Percentiles rank a stretch among this genome's conserved stretches.
Evolutionary conservation across 78 protist genomes (phyloP).

Genomic region (Emiliania huxleyi): DNA sequence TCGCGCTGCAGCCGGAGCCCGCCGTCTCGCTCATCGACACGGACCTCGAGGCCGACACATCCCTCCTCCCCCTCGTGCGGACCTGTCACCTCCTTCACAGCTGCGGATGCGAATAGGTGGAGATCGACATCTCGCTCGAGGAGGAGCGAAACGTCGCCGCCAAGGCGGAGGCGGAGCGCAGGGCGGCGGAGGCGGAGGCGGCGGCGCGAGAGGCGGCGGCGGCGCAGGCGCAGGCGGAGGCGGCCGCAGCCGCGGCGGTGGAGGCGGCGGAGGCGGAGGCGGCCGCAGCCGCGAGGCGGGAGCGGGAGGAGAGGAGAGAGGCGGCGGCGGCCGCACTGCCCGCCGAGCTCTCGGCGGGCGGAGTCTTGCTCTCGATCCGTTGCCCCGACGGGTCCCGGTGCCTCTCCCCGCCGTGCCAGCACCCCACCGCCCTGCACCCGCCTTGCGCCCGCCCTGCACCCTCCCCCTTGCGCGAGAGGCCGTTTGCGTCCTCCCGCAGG

Average conservation of each 20-base stretch:
- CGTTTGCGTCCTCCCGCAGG: no score
- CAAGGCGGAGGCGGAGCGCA: background rate
- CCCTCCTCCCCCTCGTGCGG: no score
- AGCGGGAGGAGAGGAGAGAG: background rate
- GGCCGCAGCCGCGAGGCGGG: background rate
- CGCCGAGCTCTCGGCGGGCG: background rate
- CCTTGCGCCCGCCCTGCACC: no score
- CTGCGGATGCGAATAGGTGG: no score
- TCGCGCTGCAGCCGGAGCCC: background rate
- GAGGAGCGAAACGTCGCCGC: background rate
- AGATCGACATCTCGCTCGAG: background rate
- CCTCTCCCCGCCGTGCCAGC: no score
- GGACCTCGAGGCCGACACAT: slow-evolving; percentile 13
- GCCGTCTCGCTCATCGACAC: slow-evolving; percentile 19
- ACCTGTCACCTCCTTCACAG: no score
- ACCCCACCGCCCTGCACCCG: no score
- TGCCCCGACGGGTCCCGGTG: background rate
- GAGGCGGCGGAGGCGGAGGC: background rate
- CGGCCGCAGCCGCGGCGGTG: background rate
- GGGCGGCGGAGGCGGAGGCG: background rate
- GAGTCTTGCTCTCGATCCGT: background rate
- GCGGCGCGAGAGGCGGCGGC: background rate
- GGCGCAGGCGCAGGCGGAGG: no score
- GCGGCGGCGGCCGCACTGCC: background rate
- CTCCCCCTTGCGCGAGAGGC: no score